phyloP scores from a whole-genome alignment of 1,284 basidiomycete genomes.

The Fomitopsis betulina region DNA sequence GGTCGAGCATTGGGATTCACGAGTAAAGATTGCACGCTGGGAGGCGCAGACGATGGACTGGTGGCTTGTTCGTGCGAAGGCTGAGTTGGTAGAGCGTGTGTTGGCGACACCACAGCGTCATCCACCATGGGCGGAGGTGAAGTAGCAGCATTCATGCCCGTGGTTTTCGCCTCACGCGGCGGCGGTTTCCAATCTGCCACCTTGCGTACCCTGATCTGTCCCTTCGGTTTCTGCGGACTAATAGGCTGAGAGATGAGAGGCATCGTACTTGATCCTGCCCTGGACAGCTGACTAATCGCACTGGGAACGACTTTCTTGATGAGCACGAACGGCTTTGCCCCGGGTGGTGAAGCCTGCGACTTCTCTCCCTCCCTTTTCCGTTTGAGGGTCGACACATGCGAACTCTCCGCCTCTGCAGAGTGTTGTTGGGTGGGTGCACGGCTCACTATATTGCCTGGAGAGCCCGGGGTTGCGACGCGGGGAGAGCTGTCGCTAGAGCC shows the following conservation, averaged over 20 bases:
- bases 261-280: conserved; percentile 3
- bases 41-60: background rate
- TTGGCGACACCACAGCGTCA: background rate
- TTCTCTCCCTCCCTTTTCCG: conserved; percentile 36
- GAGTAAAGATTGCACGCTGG: background rate
- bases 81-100: background rate
- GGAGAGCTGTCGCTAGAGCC: conserved; percentile 2
- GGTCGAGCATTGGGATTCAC: no score
- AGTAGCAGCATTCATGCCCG: background rate
- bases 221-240: conserved; percentile 13
- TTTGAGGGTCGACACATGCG: conserved; percentile 25
- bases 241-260: background rate
- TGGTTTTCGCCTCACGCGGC: conserved; percentile 5
- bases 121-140: background rate
- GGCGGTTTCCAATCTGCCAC: conserved; percentile 21
- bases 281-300: conserved; percentile 16
- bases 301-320: conserved; percentile 23
- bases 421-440: background rate
- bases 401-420: conserved; percentile 3
- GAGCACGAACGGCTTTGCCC: conserved; percentile 20
- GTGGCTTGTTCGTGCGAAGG: background rate
- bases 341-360: conserved; percentile 17
- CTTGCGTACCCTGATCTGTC: conserved; percentile 18
- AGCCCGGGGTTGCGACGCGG: background rate
- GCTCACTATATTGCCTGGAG: background rate